Evolutionary conservation across 257 asterid genomes (phyloP), one percentile per base, ranked within the genome.

Genomic region (Solanum okadae): DNA sequence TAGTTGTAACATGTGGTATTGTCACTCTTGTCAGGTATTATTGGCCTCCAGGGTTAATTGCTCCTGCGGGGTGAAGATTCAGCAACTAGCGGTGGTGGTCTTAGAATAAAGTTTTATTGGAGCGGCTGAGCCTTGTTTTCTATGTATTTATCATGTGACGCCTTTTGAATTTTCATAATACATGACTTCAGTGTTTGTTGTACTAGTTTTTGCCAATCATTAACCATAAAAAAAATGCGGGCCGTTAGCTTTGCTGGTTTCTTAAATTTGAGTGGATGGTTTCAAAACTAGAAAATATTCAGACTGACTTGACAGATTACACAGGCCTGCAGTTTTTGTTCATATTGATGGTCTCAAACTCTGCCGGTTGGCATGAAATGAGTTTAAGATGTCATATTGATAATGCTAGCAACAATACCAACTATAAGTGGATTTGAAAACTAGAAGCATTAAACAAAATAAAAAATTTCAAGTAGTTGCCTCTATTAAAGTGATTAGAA

Each of bases 21-120:
- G 68, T 27, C 40, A 46, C 77, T 90, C 59, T 65, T 91, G 85
- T 93, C 94, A 96, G 99, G 99, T 89, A 93, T 96, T 89, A 96
- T 96, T 22, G 99, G 99, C 8, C 97, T 96, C 90, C 98, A 95
- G 93, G 98, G 96, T 89, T 96, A 93, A 95, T 90, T 20, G 5
- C 86, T 68, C 61, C 18, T 79, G 40, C 14, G 29, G 38, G 42
- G 6, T 78, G 31, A 77, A 65, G 78, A 37, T 52, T 87, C 29
- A 25, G 88, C 87, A 25, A 63, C 35, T 35, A 68, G 38, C 33
- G 42, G 78, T 14, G 79, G 78, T 67, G 13, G 13, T 27, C 27
- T 85, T 67, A 35, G 38, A 85, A 63, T 35, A 85, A 85, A 72
- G 61, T 34, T 35, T 63, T 31, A 63, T 37, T 84, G 70, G 44